phyloP scores from a whole-genome alignment of 2,329 filamentous ascomycete genomes.

The Trichophyton verrucosum region DNA sequence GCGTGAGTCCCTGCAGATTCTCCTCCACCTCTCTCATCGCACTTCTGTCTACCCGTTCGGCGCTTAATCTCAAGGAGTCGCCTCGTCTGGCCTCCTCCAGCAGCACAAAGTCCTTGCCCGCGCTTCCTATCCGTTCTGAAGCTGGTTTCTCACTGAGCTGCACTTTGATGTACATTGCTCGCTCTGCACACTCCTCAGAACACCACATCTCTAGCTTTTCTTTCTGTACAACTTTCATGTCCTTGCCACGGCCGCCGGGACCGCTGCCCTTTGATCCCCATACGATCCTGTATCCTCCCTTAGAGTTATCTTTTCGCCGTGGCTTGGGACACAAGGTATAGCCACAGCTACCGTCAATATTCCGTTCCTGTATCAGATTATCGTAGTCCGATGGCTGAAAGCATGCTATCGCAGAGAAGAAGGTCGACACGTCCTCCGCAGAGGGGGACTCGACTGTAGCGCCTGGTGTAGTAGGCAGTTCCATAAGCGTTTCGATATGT shows the following conservation, averaged over 20 bases:
- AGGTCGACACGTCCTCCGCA: slow-evolving; percentile 48
- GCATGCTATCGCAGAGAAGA: slow-evolving; percentile 53
- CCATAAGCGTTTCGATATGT: slow-evolving; percentile 58
- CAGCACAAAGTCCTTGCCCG: slow-evolving; percentile 47
- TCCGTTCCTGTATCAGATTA: slow-evolving; percentile 75
- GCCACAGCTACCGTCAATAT: slow-evolving; percentile 68
- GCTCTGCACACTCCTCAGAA: slow-evolving; percentile 60
- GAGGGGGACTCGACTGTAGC: slow-evolving; percentile 43
- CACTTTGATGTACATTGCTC: slow-evolving; percentile 74
- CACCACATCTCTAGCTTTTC: slow-evolving; percentile 80
- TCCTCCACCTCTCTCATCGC: slow-evolving; percentile 14
- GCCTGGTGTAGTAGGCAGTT: slow-evolving; percentile 42
- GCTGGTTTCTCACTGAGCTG: slow-evolving; percentile 77
- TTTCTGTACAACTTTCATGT: slow-evolving; percentile 53
- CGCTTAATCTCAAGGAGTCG: background rate
- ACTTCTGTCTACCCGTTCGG: slow-evolving; percentile 4
- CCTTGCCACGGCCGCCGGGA: slow-evolving; percentile 37
- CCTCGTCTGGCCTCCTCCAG: slow-evolving; percentile 47
- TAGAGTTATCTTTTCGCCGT: slow-evolving; percentile 44
- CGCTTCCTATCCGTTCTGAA: slow-evolving; percentile 60
- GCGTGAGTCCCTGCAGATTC: background rate
- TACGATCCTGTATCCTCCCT: slow-evolving; percentile 57
- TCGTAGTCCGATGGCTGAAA: slow-evolving; percentile 89
- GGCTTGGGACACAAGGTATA: slow-evolving; percentile 64
- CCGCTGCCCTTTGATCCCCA: slow-evolving; percentile 40